Percentiles rank a stretch among this genome's conserved stretches.
Evolutionary conservation across 805 yeast species (phyloP).

Genomic region (Saccharomycopsis malanga): DNA sequence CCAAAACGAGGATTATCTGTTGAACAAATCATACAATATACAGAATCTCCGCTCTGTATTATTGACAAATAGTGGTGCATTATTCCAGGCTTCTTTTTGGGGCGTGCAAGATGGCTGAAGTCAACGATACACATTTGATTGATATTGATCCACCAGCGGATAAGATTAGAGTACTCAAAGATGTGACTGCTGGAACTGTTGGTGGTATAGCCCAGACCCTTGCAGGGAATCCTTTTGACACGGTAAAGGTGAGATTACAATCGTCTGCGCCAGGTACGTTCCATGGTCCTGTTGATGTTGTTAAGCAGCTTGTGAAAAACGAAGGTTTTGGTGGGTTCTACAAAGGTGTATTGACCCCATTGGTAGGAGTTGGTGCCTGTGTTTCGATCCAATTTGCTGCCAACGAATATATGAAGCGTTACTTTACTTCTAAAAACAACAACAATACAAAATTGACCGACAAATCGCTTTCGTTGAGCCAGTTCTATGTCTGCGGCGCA

Average conservation of each 20-base stretch:
- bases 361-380: slow-evolving; percentile 96
- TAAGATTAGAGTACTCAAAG: slow-evolving; percentile 50
- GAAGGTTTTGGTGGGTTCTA: slow-evolving; percentile 88
- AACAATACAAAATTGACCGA: slow-evolving; percentile 29
- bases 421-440: slow-evolving; percentile 42
- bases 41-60: too few relatives aligned
- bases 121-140: slow-evolving; percentile 9
- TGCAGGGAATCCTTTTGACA: slow-evolving; percentile 94
- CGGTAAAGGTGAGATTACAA: slow-evolving; percentile 88
- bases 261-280: slow-evolving; percentile 76
- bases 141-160: slow-evolving; percentile 17
- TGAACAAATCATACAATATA: too few relatives aligned
- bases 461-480: slow-evolving; percentile 41
- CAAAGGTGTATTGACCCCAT: slow-evolving; percentile 89
- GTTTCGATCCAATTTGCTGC: slow-evolving; percentile 95
- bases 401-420: slow-evolving; percentile 87
- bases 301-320: slow-evolving; percentile 56
- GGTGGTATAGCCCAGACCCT: slow-evolving; percentile 96
- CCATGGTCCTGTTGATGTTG: slow-evolving; percentile 69
- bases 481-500: slow-evolving; percentile 77
- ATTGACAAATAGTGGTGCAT: too few relatives aligned
- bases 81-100: too few relatives aligned
- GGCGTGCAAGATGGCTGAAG: slow-evolving; percentile 14
- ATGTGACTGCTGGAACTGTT: slow-evolving; percentile 82
- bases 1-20: too few relatives aligned